A percentile compares a stretch with the other conserved stretches of the same genome.
Conservation (phyloP, 164 flowering plant species). For the Annona cherimola region DNA sequence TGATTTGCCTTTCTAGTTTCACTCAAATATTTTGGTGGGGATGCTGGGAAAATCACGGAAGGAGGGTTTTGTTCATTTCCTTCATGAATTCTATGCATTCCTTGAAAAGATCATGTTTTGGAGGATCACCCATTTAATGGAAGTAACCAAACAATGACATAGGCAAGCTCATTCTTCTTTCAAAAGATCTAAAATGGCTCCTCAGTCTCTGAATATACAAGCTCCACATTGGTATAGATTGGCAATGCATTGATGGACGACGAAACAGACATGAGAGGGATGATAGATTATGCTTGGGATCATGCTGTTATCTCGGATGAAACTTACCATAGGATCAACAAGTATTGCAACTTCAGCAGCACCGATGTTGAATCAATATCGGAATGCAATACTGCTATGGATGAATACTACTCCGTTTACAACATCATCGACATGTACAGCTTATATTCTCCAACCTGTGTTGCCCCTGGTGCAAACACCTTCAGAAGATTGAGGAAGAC, state of each 20-base stretch:
- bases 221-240: constrained; percentile 40
- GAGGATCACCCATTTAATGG: too few relatives aligned
- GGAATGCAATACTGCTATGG: constrained; percentile 31
- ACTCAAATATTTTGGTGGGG: background rate
- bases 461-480: constrained; percentile 16
- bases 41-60: background rate
- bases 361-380: background rate
- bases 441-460: constrained; percentile 57
- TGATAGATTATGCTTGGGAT: constrained; percentile 79
- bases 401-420: constrained; percentile 43
- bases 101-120: too few relatives aligned
- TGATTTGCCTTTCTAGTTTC: background rate
- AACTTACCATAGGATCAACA: background rate
- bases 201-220: too few relatives aligned
- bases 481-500: constrained; percentile 27
- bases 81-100: too few relatives aligned
- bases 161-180: background rate
- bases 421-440: constrained; percentile 71
- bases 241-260: constrained; percentile 75
- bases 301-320: constrained; percentile 74
- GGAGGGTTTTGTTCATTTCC: too few relatives aligned
- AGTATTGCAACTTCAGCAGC: constrained; percentile 8
- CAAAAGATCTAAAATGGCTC: too few relatives aligned
- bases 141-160: background rate
- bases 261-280: constrained; percentile 59